Conservation (phyloP, 495 filamentous ascomycete genomes). For the Talaromyces ruber region DNA sequence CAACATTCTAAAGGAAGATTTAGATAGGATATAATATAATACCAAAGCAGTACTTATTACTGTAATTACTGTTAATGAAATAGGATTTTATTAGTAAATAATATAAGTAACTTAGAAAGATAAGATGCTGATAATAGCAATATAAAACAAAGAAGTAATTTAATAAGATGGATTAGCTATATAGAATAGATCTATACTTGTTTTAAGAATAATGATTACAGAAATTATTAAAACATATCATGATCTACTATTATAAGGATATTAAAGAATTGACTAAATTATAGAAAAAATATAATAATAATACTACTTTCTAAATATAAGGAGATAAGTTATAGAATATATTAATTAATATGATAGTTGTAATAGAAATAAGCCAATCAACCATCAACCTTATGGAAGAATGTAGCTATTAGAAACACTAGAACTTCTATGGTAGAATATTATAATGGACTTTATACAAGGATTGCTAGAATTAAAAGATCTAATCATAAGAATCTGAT, state of each 20-base stretch:
- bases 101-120: neutral
- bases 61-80: slow-evolving; percentile 2
- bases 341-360: slow-evolving; percentile 6
- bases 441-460: slow-evolving; percentile 16
- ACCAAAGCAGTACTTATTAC: neutral
- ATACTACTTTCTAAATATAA: slow-evolving; percentile 3
- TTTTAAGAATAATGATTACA: neutral
- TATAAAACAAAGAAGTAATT: neutral
- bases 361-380: neutral
- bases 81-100: slow-evolving; percentile 1
- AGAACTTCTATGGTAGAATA: slow-evolving; percentile 7
- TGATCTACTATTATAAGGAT: neutral
- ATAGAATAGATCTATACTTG: slow-evolving; percentile 8
- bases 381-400: slow-evolving; percentile 8
- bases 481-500: neutral
- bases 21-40: slow-evolving; percentile 5
- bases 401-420: slow-evolving; percentile 9
- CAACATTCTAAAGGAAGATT: slow-evolving; percentile 7
- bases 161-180: slow-evolving; percentile 6
- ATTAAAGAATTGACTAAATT: slow-evolving; percentile 4
- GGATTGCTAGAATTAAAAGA: neutral
- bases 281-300: slow-evolving; percentile 7
- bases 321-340: slow-evolving; percentile 5
- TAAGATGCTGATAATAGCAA: neutral
- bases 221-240: slow-evolving; percentile 7